Base-by-base conservation (phyloP, 306 rosid species). In the Pterocarpus macrocarpus region DNA sequence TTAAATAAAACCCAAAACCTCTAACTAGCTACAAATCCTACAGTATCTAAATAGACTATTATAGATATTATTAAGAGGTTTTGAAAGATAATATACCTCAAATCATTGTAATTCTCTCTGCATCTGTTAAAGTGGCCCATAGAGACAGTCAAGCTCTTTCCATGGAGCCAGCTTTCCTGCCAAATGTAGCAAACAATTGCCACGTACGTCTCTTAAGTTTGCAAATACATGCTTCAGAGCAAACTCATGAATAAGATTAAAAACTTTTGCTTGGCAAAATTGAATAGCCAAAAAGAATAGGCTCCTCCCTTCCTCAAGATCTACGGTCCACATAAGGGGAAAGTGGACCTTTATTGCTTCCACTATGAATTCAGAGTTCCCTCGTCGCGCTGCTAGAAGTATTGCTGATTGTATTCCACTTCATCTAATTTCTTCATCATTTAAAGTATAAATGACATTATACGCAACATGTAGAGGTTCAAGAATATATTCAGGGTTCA, bases 81-180 rank as follows among this genome's bases (percentile, higher is more conserved):
- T n/a, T n/a, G n/a, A n/a, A n/a, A n/a, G n/a, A n/a, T n/a, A n/a
- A n/a, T n/a, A n/a, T n/a, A n/a, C n/a, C n/a, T n/a, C n/a, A n/a
- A n/a, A n/a, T n/a, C 68, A 73, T 17, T 72, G n/a, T n/a, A n/a
- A n/a, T n/a, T n/a, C n/a, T n/a, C n/a, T n/a, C n/a, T n/a, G n/a
- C n/a, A n/a, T n/a, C 9, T 73, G 80, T 28, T 71, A n/a, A n/a
- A n/a, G n/a, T n/a, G n/a, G n/a, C n/a, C n/a, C n/a, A n/a, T n/a
- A n/a, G n/a, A n/a, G n/a, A 5, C 32, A 7, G 4, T 58, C 38
- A 22, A 75, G 64, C 2, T 67, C 15, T 5, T 30, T 13, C 1
- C 2, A 15, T n/a, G 64, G 52, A 14, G 76, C 49, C 7, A 72
- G 5, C 77, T 45, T 35, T 22, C 65, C 81, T 3, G 70, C 56